Conservation (phyloP, 2,329 filamentous ascomycete species). For the Fusarium globosum region DNA sequence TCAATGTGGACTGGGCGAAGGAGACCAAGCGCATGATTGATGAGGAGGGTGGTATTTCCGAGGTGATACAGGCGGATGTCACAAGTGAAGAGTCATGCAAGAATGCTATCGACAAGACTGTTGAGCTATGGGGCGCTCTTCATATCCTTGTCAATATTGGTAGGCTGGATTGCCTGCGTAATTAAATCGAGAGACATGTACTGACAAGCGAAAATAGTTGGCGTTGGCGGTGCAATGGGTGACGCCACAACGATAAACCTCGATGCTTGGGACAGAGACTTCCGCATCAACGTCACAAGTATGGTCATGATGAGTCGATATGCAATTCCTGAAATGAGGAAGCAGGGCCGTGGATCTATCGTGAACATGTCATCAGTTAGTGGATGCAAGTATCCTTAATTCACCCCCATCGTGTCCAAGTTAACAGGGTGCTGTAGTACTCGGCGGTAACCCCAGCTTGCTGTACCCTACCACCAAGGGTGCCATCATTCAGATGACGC, state of each 20-base stretch:
- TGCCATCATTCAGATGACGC: conserved; percentile 10
- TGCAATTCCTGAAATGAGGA: conserved; percentile 9
- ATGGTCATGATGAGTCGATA: conserved; percentile 13
- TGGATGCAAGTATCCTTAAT: neutral
- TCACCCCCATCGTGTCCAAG: too few species aligned
- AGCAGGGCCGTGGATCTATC: conserved; percentile 5
- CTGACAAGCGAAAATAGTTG: neutral
- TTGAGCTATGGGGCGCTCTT: conserved; percentile 4
- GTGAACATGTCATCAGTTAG: conserved; percentile 10
- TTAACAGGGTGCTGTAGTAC: neutral
- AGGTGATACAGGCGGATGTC: conserved; percentile 9
- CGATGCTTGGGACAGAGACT: conserved; percentile 12
- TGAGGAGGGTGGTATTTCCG: conserved; percentile 1
- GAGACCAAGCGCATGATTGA: conserved; percentile 14
- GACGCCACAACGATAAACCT: conserved; percentile 3
- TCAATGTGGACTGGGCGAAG: neutral
- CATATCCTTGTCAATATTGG: conserved; percentile 13
- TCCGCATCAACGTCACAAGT: conserved; percentile 11
- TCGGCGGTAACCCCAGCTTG: conserved; percentile 5
- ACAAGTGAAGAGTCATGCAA: conserved; percentile 6
- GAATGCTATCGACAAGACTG: conserved; percentile 2
- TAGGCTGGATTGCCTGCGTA: neutral
- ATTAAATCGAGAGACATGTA: neutral
- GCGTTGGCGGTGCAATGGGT: conserved; percentile 2
- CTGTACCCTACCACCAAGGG: conserved; percentile 8